These are phyloP conservation scores for Trapa incisa DNA, from an alignment of 345 rosid genomes.

Conservation along the genomic window DNA sequence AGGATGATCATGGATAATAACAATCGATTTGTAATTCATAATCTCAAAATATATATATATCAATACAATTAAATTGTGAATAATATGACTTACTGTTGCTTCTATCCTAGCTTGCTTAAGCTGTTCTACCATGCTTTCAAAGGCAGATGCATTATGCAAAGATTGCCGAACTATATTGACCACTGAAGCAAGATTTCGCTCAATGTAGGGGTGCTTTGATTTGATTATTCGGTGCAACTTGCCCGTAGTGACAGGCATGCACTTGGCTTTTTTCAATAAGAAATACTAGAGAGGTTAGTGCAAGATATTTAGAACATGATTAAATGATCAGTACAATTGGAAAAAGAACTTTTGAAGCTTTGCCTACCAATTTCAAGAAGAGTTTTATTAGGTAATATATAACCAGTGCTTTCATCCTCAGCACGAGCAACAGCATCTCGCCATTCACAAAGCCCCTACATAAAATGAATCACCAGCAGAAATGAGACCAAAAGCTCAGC, in stretches of 20 bases:
- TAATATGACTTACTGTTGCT: slow-evolving; percentile 16
- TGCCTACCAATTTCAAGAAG: slow-evolving; percentile 71
- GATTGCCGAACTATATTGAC: slow-evolving; percentile 52
- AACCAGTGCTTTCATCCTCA: slow-evolving; percentile 93
- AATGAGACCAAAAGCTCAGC: not conserved
- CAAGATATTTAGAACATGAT: too few species aligned
- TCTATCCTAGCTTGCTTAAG: slow-evolving; percentile 25
- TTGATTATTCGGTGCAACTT: slow-evolving; percentile 48
- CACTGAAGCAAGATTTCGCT: slow-evolving; percentile 46
- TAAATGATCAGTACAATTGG: not conserved
- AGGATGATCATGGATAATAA: not conserved
- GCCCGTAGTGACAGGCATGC: slow-evolving; percentile 55
- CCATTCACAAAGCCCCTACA: slow-evolving; percentile 78
- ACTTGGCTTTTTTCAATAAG: slow-evolving; percentile 52
- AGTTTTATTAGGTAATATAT: slow-evolving; percentile 67
- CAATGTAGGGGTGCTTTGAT: slow-evolving; percentile 54
- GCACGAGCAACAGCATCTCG: slow-evolving; percentile 70
- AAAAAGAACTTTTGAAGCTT: not conserved
- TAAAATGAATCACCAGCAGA: not conserved
- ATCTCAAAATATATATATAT: not conserved
- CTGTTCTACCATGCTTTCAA: slow-evolving; percentile 47
- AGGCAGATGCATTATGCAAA: slow-evolving; percentile 54
- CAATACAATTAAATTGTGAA: not conserved
- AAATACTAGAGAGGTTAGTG: not conserved
- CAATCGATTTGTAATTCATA: not conserved